Evolutionary conservation across 768 basidiomycete genomes (phyloP).

Genomic region (Mycena epipterygia): DNA sequence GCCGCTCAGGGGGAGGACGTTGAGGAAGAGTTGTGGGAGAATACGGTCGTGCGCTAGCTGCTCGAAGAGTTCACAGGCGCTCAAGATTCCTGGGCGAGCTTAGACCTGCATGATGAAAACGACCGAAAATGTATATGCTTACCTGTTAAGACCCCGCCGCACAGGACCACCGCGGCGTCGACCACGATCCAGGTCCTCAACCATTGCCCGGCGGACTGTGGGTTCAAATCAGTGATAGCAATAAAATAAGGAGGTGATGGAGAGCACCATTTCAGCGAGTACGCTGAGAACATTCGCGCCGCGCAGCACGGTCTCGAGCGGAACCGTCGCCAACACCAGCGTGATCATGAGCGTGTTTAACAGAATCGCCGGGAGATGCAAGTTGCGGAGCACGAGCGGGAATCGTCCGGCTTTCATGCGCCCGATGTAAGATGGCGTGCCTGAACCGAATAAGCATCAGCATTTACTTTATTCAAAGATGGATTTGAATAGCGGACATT

Average conservation of each 20-base stretch:
- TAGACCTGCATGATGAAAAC: background rate
- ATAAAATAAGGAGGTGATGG: too few species aligned
- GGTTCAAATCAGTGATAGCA: background rate
- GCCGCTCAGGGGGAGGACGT: conserved; percentile 61
- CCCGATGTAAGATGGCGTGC: conserved; percentile 75
- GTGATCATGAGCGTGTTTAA: conserved; percentile 71
- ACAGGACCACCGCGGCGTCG: conserved; percentile 80
- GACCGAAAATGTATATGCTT: too few species aligned
- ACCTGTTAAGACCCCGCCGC: conserved; percentile 81
- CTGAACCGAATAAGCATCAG: conserved; percentile 41
- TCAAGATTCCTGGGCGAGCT: conserved; percentile 60
- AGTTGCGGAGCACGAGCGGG: conserved; percentile 72
- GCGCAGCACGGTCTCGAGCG: conserved; percentile 59
- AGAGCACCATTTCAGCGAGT: conserved; percentile 67
- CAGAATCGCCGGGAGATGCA: conserved; percentile 71
- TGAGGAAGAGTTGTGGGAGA: conserved; percentile 66
- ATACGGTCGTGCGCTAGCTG: conserved; percentile 73
- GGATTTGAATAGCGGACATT: conserved; percentile 67
- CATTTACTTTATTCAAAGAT: background rate
- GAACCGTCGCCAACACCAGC: conserved; percentile 71
- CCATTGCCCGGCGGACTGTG: conserved; percentile 72
- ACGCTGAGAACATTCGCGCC: conserved; percentile 75
- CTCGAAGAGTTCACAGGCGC: conserved; percentile 70
- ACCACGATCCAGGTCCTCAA: conserved; percentile 72
- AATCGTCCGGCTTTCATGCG: conserved; percentile 69